Base-by-base conservation (phyloP, 2,329 filamentous ascomycete genomes). In the Fusarium austroafricanum region DNA sequence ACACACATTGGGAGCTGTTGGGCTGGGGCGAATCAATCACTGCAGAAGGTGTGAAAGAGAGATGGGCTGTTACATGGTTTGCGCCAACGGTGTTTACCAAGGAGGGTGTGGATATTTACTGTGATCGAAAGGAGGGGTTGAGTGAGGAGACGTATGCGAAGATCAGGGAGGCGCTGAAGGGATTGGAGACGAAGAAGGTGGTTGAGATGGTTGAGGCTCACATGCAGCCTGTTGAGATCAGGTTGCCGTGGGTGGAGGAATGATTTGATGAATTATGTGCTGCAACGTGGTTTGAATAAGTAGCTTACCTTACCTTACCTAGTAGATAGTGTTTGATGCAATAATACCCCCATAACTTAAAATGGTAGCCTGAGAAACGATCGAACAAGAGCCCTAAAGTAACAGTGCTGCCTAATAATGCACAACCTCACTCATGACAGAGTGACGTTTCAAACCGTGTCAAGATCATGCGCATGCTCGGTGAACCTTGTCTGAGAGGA, bases 11-110 rank as follows among this genome's bases (percentile, higher is more conserved):
- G 93, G 92, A 97, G 83, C 81, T 96, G 3, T 78, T 96, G 18
- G 92, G 90, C 5, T 94, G 88, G 83, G 92, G 92, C 7, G 86
- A 90, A 75, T 75, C 77, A 21, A 72, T 75, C 33, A 70, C 79
- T 21, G 76, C 79, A 15, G 81, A 77, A 31, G 79, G 79, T 1
- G 76, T 73, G 10, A 76, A 72, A 46, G 86, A 88, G 77, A 84
- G 85, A 71, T 97, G 92, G 92, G 88, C 87, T 2, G 92, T 97
- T 15, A 96, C 92, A 6, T 95, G 90, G 84, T 97, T 97, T 78
- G 89, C 90, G 66, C 90, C 92, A 74, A 96, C 92, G 23, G 71
- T 94, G 43, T 96, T 97, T 71, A 96, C 93, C 9, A 90, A 91
- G 66, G 92, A 93, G 57, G 93, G 93, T 0, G 74, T 97, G 29